Base-by-base conservation (phyloP, 129 eudicot genomes). In the Erigeron canadensis region DNA sequence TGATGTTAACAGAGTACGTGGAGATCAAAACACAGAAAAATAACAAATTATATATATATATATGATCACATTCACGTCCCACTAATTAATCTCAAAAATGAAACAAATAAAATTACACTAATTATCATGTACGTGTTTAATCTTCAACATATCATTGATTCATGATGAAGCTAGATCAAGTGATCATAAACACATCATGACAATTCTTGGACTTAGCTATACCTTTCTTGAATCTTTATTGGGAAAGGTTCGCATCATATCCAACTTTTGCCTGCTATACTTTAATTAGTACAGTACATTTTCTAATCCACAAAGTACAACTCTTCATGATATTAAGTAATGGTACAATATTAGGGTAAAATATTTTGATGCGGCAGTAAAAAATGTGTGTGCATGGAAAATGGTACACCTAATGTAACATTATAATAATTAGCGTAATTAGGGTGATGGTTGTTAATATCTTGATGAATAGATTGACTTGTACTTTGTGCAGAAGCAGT, bases 361-460 rank as follows among this genome's bases (percentile, higher is more conserved):
- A 70, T 19, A 6, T 64, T 53, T 10, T 78, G 86, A 61, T 72
- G 81, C 10, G 74, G 81, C 8, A 78, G 79, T 37, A 79, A 82
- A 74, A 74, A 44, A 69, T 71, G 83, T n/a, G 75, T 16, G 71
- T 85, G 91, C 91, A 85, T 85, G 88, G 91, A 64, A 81, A 84
- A 77, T 60, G 88, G 86, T 21, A 73, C 67, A 40, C 82, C 64
- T 15, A 83, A 11, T n/a, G 74, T 63, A 7, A 65, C 75, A 28
- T 28, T 28, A 28, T 28, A 28, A n/a, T n/a, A n/a, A n/a, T n/a
- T n/a, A n/a, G n/a, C n/a, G n/a, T n/a, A n/a, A 23, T 53, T 63
- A 56, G 69, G 55, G 79, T 70, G 55, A 76, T 70, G 6, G 58
- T 53, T 53, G 58, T 21, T 74, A 77, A 48, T 37, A 37, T 28